phyloP scores from a whole-genome alignment of 176 grass and related monocot species.

The Sorghum bicolor region Sorghum_bicolor_NCBIv3 NC_012877.2:231001-231500 shows the following conservation, averaged over 20 bases:
- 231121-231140: slow-evolving; percentile 41
- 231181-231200: slow-evolving; percentile 49
- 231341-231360: slow-evolving; percentile 60
- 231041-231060: slow-evolving; percentile 43
- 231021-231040: slow-evolving; percentile 47
- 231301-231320: slow-evolving; percentile 47
- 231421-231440: slow-evolving; percentile 46
- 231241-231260: slow-evolving; percentile 53
- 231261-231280: slow-evolving; percentile 59
- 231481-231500: slow-evolving; percentile 57
- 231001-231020: slow-evolving; percentile 42
- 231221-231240: slow-evolving; percentile 38
- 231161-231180: slow-evolving; percentile 45
- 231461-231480: slow-evolving; percentile 63
- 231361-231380: slow-evolving; percentile 45
- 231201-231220: slow-evolving; percentile 31
- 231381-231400: slow-evolving; percentile 54
- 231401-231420: slow-evolving; percentile 50
- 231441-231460: slow-evolving; percentile 75
- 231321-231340: slow-evolving; percentile 60
- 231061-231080: slow-evolving; percentile 32
- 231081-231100: slow-evolving; percentile 31
- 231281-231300: slow-evolving; percentile 67
- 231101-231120: slow-evolving; percentile 42
- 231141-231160: slow-evolving; percentile 65